Evolutionary conservation across 2,329 filamentous ascomycete species (phyloP).

Genomic region (Ambrosiella cleistominuta): DNA sequence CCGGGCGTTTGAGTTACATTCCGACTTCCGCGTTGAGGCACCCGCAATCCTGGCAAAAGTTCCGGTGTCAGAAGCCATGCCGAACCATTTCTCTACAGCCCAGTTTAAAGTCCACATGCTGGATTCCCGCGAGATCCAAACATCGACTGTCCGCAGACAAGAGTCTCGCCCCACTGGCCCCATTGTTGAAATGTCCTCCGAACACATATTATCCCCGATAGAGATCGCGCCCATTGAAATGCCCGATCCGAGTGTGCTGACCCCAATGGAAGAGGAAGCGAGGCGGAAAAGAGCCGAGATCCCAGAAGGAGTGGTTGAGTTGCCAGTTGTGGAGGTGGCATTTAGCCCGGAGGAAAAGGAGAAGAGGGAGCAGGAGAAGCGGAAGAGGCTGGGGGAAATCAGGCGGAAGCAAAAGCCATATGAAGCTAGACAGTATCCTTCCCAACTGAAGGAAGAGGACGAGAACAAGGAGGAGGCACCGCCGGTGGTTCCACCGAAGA

Average conservation of each 20-base stretch:
- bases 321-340: neutral
- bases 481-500: neutral
- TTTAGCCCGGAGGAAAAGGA: neutral
- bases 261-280: conserved; percentile 19
- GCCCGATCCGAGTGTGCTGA: conserved; percentile 22
- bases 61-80: neutral
- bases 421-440: conserved; percentile 12
- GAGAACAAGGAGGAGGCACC: neutral
- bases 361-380: neutral
- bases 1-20: neutral
- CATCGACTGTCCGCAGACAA: conserved; percentile 14
- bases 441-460: conserved; percentile 9
- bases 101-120: conserved; percentile 19
- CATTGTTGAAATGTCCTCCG: conserved; percentile 31
- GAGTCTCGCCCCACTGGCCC: conserved; percentile 25
- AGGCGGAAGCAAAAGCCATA: conserved; percentile 6
- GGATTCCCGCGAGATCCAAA: conserved; percentile 20
- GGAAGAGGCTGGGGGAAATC: conserved; percentile 4
- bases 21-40: neutral
- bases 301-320: neutral
- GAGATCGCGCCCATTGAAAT: conserved; percentile 31
- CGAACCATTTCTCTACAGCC: neutral
- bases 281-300: neutral
- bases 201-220: conserved; percentile 23
- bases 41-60: neutral